Percentiles rank a stretch among this genome's conserved stretches.
phyloP scores from a whole-genome alignment of 306 rosid species.

The Castanea sativa region DNA sequence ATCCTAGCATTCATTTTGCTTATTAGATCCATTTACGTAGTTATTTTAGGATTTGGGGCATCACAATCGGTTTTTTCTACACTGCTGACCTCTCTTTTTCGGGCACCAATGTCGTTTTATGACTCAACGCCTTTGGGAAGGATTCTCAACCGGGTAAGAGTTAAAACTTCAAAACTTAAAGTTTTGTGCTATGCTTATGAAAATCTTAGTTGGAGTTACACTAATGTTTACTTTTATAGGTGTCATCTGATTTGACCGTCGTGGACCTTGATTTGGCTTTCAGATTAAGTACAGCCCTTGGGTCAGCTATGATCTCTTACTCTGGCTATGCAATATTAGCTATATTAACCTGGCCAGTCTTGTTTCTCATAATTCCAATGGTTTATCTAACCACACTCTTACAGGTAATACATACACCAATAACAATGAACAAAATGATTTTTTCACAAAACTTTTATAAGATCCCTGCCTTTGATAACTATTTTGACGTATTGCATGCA shows the following conservation, averaged over 20 bases:
- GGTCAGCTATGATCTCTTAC: constrained; percentile 9
- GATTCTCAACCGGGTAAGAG: constrained; percentile 53
- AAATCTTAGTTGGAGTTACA: neutral
- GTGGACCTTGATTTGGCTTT: constrained; percentile 51
- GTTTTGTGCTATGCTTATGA: neutral
- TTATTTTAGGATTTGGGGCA: constrained; percentile 32
- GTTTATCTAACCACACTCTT: constrained; percentile 29
- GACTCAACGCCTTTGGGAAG: constrained; percentile 73
- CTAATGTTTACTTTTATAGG: constrained; percentile 21
- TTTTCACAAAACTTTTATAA: neutral
- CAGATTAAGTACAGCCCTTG: neutral
- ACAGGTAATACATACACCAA: constrained; percentile 38
- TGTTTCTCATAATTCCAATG: constrained; percentile 44
- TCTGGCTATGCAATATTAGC: constrained; percentile 34
- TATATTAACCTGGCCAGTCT: constrained; percentile 52
- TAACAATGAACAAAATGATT: neutral
- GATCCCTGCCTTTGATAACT: neutral
- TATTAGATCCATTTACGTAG: constrained; percentile 22
- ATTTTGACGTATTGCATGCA: neutral
- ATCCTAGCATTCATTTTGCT: constrained; percentile 20
- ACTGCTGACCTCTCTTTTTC: constrained; percentile 51
- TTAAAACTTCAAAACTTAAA: neutral
- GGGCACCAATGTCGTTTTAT: constrained; percentile 54
- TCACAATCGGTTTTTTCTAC: constrained; percentile 34
- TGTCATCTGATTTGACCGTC: constrained; percentile 49